A percentile compares a stretch with the other conserved stretches of the same genome.
These are phyloP conservation scores for Pyrus communis DNA, from an alignment of 306 rosid species.

Conservation along the genomic window DNA sequence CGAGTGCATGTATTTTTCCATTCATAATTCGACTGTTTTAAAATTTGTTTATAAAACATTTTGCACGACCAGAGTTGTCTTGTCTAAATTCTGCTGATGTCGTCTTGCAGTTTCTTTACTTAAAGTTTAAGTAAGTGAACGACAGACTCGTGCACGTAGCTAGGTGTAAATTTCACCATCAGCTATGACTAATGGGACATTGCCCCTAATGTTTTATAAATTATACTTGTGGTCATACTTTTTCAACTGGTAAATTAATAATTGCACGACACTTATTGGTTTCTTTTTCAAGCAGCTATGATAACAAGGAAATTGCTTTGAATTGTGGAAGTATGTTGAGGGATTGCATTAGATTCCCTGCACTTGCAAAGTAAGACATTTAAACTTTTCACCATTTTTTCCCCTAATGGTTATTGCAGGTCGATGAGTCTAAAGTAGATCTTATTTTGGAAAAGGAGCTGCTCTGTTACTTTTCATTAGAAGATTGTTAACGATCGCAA, in stretches of 20 bases:
- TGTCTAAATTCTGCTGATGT: neutral
- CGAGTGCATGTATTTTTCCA: neutral
- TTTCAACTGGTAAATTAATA: neutral
- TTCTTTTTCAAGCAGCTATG: slow-evolving; percentile 60
- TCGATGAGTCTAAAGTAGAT: slow-evolving; percentile 2
- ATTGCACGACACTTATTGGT: slow-evolving; percentile 5
- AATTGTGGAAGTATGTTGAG: slow-evolving; percentile 90
- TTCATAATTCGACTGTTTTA: neutral
- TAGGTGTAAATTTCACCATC: neutral
- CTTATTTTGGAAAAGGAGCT: slow-evolving; percentile 3
- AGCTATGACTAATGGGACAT: neutral
- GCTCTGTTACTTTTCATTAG: slow-evolving; percentile 5
- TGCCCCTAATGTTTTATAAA: neutral
- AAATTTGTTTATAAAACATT: neutral
- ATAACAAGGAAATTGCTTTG: slow-evolving; percentile 90
- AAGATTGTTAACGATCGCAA: neutral
- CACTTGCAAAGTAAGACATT: slow-evolving; percentile 75
- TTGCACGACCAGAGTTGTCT: neutral
- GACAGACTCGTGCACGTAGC: neutral
- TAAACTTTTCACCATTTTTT: neutral
- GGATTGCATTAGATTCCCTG: slow-evolving; percentile 82
- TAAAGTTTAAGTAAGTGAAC: neutral
- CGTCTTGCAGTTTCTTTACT: neutral
- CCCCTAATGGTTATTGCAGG: slow-evolving; percentile 1
- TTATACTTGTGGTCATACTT: neutral